These are phyloP conservation scores for Tuber borchii DNA, from an alignment of 495 filamentous ascomycete species.

Conservation along the genomic window DNA sequence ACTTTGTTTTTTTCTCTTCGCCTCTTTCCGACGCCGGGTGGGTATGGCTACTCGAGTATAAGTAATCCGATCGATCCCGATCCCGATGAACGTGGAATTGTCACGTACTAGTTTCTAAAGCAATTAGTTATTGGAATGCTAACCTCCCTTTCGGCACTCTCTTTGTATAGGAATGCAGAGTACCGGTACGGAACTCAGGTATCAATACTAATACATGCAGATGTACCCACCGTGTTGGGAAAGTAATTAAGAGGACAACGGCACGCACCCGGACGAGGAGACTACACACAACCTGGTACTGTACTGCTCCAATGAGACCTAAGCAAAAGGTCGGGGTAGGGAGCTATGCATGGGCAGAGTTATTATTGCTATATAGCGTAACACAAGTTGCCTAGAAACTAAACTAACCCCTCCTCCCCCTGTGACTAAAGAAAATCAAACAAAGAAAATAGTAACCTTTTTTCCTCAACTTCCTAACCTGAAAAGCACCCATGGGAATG, in stretches of 20 bases:
- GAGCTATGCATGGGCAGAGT: background rate
- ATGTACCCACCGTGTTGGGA: background rate
- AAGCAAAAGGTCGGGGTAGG: background rate
- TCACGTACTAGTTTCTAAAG: background rate
- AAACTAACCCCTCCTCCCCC: background rate
- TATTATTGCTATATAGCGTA: background rate
- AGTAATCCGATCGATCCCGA: conserved; percentile 1
- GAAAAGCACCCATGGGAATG: background rate
- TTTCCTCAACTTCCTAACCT: background rate
- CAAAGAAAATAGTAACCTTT: background rate
- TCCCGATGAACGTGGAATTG: background rate
- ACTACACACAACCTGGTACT: background rate
- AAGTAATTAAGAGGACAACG: background rate
- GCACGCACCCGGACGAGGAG: background rate
- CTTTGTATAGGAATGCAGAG: background rate
- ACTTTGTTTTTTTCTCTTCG: background rate
- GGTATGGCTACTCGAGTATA: background rate
- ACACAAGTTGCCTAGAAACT: background rate
- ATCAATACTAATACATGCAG: background rate
- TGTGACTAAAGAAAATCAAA: background rate
- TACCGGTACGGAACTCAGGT: background rate
- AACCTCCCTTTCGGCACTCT: background rate
- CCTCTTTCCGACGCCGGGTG: background rate
- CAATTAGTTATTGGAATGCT: background rate
- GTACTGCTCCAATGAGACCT: background rate